Percentiles rank a stretch among this genome's conserved stretches.
These are phyloP conservation scores for Aspergillus wentii DNA, from an alignment of 495 filamentous ascomycete genomes.

Conservation along the genomic window DNA sequence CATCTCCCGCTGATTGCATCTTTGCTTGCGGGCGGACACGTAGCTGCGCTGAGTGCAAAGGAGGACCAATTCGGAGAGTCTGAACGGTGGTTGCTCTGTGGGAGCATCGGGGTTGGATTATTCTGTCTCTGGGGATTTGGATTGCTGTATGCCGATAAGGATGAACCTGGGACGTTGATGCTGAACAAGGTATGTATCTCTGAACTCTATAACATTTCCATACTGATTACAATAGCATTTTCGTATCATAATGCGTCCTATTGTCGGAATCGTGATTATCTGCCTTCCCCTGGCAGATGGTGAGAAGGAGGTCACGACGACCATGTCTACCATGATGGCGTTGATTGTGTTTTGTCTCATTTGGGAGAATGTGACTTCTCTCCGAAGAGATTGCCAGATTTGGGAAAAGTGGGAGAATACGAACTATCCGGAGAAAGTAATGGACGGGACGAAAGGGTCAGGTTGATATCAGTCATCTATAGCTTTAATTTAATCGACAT, in stretches of 20 bases:
- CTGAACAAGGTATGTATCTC: constrained; percentile 21
- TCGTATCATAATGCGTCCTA: constrained; percentile 28
- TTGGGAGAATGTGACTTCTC: constrained; percentile 30
- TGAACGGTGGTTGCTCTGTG: constrained; percentile 34
- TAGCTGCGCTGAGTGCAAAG: constrained; percentile 22
- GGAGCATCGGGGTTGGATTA: constrained; percentile 30
- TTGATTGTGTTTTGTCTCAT: constrained; percentile 25
- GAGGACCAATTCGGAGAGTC: constrained; percentile 19
- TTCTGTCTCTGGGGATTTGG: constrained; percentile 30
- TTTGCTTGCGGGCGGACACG: constrained; percentile 36
- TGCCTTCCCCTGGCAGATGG: constrained; percentile 24
- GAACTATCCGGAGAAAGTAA: constrained; percentile 23
- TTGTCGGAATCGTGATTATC: constrained; percentile 24
- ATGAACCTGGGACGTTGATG: constrained; percentile 19
- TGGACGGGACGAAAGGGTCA: no score
- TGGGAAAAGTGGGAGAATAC: constrained; percentile 31
- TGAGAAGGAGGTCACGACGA: constrained; percentile 18
- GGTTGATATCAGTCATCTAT: no score
- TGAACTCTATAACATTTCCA: neutral
- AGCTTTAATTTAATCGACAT: no score
- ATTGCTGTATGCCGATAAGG: constrained; percentile 25
- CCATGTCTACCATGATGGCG: constrained; percentile 30
- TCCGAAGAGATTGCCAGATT: constrained; percentile 21
- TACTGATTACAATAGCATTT: constrained; percentile 12
- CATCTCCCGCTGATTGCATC: constrained; percentile 35